A percentile compares a stretch with the other conserved stretches of the same genome.
phyloP scores from a whole-genome alignment of 2,329 filamentous ascomycete genomes.

The Ophiostoma piceae region DNA sequence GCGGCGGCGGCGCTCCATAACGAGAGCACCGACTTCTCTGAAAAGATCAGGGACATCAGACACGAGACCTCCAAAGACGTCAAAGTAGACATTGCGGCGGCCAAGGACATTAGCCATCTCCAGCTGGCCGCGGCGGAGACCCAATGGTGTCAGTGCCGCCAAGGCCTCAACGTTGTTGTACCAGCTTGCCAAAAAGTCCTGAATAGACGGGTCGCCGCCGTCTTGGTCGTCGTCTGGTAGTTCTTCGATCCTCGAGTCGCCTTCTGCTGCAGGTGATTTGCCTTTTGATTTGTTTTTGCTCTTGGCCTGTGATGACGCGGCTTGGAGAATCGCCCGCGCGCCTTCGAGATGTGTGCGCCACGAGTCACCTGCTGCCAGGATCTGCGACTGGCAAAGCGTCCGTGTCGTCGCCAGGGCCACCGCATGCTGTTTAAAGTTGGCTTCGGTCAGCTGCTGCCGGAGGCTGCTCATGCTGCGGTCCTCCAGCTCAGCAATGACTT shows the following conservation, averaged over 20 bases:
- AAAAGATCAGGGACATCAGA: slow-evolving; percentile 25
- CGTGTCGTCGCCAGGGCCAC: slow-evolving; percentile 22
- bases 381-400: slow-evolving; percentile 23
- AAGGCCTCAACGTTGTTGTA: slow-evolving; percentile 24
- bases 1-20: slow-evolving; percentile 19
- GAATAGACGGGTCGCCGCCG: not conserved
- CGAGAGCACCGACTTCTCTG: slow-evolving; percentile 22
- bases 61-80: slow-evolving; percentile 25
- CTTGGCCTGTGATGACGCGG: not conserved
- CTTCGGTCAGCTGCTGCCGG: slow-evolving; percentile 15
- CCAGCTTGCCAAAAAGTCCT: slow-evolving; percentile 23
- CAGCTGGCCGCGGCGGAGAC: slow-evolving; percentile 20
- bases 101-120: slow-evolving; percentile 11
- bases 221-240: not conserved
- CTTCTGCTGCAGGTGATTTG: not conserved
- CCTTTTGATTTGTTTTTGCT: not conserved
- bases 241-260: not conserved
- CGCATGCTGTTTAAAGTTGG: slow-evolving; percentile 14
- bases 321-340: slow-evolving; percentile 21
- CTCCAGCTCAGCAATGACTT: slow-evolving; percentile 14
- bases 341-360: slow-evolving; percentile 24
- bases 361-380: slow-evolving; percentile 18
- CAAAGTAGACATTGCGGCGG: slow-evolving; percentile 20
- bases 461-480: slow-evolving; percentile 22
- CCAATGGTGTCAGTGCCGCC: slow-evolving; percentile 20